Evolutionary conservation across 2,329 filamentous ascomycete species (phyloP).

Genomic region (Alternaria panax): DNA sequence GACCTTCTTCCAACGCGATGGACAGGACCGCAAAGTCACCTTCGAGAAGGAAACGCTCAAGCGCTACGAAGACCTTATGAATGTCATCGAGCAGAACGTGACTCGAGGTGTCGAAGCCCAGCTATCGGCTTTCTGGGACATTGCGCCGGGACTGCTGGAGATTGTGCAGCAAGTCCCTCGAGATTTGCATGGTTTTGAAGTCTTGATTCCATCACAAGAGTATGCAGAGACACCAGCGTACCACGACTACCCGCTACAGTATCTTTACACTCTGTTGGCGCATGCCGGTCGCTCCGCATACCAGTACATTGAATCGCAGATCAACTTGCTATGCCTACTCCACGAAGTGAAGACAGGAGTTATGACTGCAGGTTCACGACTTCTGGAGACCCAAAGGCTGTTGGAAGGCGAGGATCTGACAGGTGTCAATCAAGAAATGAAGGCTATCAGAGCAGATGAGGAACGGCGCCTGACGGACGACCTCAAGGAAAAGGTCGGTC

Average conservation of each 20-base stretch:
- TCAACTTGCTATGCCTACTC: slow-evolving; percentile 84
- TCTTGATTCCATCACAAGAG: slow-evolving; percentile 81
- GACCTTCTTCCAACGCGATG: slow-evolving; percentile 83
- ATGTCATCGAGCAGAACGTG: slow-evolving; percentile 83
- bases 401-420: slow-evolving; percentile 49
- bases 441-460: slow-evolving; percentile 70
- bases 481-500: slow-evolving; percentile 88
- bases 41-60: slow-evolving; percentile 76
- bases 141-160: slow-evolving; percentile 80
- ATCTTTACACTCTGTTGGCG: slow-evolving; percentile 82
- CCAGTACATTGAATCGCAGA: slow-evolving; percentile 96
- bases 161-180: slow-evolving; percentile 81
- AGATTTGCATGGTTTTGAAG: slow-evolving; percentile 66
- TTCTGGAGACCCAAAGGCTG: slow-evolving; percentile 70
- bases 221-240: slow-evolving; percentile 87
- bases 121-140: slow-evolving; percentile 96
- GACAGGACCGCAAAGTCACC: slow-evolving; percentile 71
- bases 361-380: slow-evolving; percentile 71
- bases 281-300: slow-evolving; percentile 93
- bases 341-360: slow-evolving; percentile 88
- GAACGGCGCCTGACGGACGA: slow-evolving; percentile 78
- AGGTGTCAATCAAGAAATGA: slow-evolving; percentile 57
- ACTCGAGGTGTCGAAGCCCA: slow-evolving; percentile 88
- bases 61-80: slow-evolving; percentile 78
- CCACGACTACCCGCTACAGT: slow-evolving; percentile 81